Evolutionary conservation across 2,329 filamentous ascomycete genomes (phyloP).

Genomic region (Aspergillus pseudotamarii): DNA sequence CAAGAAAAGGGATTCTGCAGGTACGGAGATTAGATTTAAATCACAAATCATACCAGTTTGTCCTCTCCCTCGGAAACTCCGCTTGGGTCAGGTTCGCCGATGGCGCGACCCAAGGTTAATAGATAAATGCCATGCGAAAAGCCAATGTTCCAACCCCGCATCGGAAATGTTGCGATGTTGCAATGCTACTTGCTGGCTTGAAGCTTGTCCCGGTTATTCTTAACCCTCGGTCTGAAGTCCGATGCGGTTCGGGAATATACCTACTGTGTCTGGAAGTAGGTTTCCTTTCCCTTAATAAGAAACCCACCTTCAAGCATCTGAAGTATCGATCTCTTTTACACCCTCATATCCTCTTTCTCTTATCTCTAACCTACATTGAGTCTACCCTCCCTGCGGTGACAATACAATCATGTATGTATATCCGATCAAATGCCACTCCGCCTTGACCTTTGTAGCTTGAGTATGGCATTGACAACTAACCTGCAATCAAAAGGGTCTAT

Average conservation of each 20-base stretch:
- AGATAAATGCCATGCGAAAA: neutral
- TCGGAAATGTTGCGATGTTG: slow-evolving; percentile 15
- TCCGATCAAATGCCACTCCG: neutral
- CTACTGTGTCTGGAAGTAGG: neutral
- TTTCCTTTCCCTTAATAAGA: neutral
- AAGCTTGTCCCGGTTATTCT: neutral
- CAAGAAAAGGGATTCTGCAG: neutral
- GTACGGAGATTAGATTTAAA: no score
- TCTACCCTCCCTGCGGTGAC: neutral
- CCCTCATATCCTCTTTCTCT: neutral
- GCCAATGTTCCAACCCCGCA: slow-evolving; percentile 13
- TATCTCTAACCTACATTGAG: neutral
- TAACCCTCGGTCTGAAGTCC: neutral
- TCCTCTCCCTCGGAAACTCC: neutral
- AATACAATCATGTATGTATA: slow-evolving; percentile 8
- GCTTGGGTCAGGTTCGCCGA: neutral
- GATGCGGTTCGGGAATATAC: neutral
- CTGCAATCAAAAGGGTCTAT: slow-evolving; percentile 46
- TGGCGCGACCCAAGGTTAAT: neutral
- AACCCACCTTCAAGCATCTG: neutral
- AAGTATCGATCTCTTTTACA: neutral
- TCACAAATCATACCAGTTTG: neutral
- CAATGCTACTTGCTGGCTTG: neutral
- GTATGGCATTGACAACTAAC: neutral
- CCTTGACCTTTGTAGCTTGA: neutral